phyloP scores from a whole-genome alignment of 192 early-diverging fungal genomes.

The Coemansia sp. region DNA sequence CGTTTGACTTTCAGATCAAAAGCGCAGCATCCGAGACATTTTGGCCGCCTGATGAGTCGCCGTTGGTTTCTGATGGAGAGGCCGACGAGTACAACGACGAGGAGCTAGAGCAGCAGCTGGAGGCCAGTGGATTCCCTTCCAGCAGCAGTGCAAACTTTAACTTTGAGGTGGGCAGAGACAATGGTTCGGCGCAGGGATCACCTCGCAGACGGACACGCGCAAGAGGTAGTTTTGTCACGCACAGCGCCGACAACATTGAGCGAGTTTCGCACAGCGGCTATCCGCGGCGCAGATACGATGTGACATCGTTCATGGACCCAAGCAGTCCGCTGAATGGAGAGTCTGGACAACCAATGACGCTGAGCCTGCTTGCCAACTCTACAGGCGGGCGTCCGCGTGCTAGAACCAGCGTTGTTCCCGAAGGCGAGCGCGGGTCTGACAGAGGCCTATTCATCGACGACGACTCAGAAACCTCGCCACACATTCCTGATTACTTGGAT shows the following conservation, averaged over 20 bases:
- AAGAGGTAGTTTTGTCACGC: conserved; percentile 13
- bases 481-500: conserved; percentile 27
- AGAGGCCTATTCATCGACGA: conserved; percentile 1
- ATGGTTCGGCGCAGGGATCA: conserved; percentile 22
- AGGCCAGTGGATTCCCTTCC: conserved; percentile 36
- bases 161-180: conserved; percentile 28
- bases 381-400: conserved; percentile 18
- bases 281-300: conserved; percentile 7
- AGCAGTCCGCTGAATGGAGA: conserved; percentile 36
- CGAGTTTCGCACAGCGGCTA: neutral
- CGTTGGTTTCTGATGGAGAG: conserved; percentile 19
- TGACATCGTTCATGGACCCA: conserved; percentile 36
- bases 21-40: conserved; percentile 28
- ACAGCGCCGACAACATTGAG: conserved; percentile 27
- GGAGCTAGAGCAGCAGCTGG: conserved; percentile 19
- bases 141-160: conserved; percentile 52
- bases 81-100: conserved; percentile 17
- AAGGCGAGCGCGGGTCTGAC: conserved; percentile 7
- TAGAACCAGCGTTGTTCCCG: conserved; percentile 11
- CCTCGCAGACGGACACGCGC: conserved; percentile 27
- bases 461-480: conserved; percentile 5
- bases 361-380: conserved; percentile 37
- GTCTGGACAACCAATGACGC: conserved; percentile 22
- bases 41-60: conserved; percentile 41
- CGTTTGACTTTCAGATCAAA: conserved; percentile 38